Evolutionary conservation across 2,329 filamentous ascomycete species (phyloP).

Genomic region (Fusarium marasasianum): DNA sequence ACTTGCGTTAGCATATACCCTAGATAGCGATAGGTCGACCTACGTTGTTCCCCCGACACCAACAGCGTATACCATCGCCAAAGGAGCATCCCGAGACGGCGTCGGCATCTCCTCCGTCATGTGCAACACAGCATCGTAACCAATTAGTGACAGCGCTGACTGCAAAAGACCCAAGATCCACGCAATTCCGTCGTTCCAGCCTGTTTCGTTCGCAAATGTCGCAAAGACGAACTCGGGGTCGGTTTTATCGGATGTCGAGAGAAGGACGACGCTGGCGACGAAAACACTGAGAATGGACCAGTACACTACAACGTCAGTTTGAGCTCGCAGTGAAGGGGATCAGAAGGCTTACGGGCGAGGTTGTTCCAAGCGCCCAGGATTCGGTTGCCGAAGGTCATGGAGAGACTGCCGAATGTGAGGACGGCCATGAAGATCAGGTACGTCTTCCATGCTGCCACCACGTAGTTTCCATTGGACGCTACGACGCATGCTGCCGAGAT

Average conservation of each 20-base stretch:
- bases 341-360: conserved; percentile 45
- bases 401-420: conserved; percentile 30
- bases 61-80: conserved; percentile 56
- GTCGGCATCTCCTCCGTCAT: conserved; percentile 59
- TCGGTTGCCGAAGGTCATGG: conserved; percentile 54
- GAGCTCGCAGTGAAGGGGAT: rapidly evolving
- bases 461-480: conserved; percentile 50
- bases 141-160: conserved; percentile 48
- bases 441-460: conserved; percentile 51
- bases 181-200: conserved; percentile 57
- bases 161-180: conserved; percentile 60
- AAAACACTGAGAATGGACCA: conserved; percentile 55
- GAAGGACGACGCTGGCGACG: conserved; percentile 55
- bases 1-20: neutral
- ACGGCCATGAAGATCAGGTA: conserved; percentile 53
- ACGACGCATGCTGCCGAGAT: conserved; percentile 54
- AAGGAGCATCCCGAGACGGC: conserved; percentile 52
- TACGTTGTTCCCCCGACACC: conserved; percentile 54
- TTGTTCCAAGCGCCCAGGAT: conserved; percentile 55
- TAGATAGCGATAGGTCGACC: conserved; percentile 10
- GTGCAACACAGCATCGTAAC: conserved; percentile 57
- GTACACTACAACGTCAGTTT: conserved; percentile 42
- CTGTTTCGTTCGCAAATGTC: conserved; percentile 56
- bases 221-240: conserved; percentile 55
- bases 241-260: conserved; percentile 53